Evolutionary conservation across 2,329 filamentous ascomycete species (phyloP), one percentile per base, ranked within the genome.

Genomic region (Lasiodiplodia gonubiensis): DNA sequence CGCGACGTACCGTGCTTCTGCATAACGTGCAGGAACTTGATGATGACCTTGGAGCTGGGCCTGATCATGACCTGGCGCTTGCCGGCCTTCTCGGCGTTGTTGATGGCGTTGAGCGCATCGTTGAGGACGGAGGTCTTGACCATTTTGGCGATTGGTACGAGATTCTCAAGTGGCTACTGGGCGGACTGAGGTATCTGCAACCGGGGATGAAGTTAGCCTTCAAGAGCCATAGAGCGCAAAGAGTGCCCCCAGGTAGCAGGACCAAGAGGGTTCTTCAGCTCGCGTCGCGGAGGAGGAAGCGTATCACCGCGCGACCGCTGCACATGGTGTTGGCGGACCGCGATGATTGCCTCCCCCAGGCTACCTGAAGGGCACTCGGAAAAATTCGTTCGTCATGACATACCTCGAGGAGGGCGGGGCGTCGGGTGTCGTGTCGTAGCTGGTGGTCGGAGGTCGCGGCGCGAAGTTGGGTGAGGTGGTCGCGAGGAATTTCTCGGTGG

Each of bases 11-110:
- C 95, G 87, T 99, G 95, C 85, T 92, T 93, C 88, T 99, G 95
- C 95, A 99, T 99, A 84, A 98, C 94, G 82, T 88, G 88, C 81
- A 99, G 88, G 90, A 98, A 99, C 90, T 98, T 98, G 88, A 96
- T 86, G 80, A 99, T 99, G 88, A 99, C 95, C 92, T 99, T 99
- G 85, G 95, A 98, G 84, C 89, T 92, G 78, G 96, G 95, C 80
- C 94, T 90, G 89, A 99, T 97, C 83, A 99, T 81, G 82, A 98
- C 95, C 88, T 99, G 95, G 81, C 95, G 94, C 92, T 98, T 98
- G 87, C 95, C 95, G 78, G 92, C 88, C 92, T 99, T 98, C 90
- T 99, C 96, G 88, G 95, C 95, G 85, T 99, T 99, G 93, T 99
- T 99, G 91, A 99, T 98, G 88, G 90, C 64, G 70, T 97, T 97